Conservation (phyloP, 768 basidiomycete species). For the Leccinum ochraceum region DNA sequence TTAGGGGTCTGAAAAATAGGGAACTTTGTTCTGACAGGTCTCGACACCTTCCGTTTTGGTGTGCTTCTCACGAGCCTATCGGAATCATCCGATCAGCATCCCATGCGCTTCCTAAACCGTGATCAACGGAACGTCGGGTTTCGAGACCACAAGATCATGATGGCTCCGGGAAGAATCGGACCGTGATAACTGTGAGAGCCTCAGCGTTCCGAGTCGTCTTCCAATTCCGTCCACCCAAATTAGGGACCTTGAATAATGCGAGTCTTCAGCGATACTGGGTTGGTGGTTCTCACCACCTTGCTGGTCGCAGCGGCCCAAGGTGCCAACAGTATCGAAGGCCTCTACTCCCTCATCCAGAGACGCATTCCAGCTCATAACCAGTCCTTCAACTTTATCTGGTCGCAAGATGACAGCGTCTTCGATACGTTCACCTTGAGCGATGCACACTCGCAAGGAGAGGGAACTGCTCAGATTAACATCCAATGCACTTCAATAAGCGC, state of each 20-base stretch:
- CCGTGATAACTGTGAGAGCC: not conserved
- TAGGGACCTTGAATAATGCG: not conserved
- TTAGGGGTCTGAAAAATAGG: too few relatives aligned
- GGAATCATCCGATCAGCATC: too few relatives aligned
- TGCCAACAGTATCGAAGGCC: not conserved
- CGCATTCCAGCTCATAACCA: not conserved
- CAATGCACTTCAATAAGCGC: constrained; percentile 39
- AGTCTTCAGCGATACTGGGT: not conserved
- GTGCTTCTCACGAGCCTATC: too few relatives aligned
- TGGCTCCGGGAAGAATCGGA: too few relatives aligned
- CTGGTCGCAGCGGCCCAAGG: not conserved
- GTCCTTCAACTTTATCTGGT: not conserved
- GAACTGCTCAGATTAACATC: constrained; percentile 26
- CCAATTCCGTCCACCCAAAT: not conserved
- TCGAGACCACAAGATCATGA: too few relatives aligned
- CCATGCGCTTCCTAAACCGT: too few relatives aligned
- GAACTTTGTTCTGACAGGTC: too few relatives aligned
- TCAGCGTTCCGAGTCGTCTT: not conserved
- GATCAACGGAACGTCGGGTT: too few relatives aligned
- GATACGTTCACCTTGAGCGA: constrained; percentile 10
- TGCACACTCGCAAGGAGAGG: constrained; percentile 5
- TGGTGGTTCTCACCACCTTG: not conserved
- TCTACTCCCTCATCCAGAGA: not conserved
- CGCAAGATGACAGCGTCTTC: not conserved
- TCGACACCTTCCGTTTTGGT: too few relatives aligned